These are phyloP conservation scores for Antrodiella citrinella DNA, from an alignment of 768 basidiomycete genomes.

Conservation along the genomic window DNA sequence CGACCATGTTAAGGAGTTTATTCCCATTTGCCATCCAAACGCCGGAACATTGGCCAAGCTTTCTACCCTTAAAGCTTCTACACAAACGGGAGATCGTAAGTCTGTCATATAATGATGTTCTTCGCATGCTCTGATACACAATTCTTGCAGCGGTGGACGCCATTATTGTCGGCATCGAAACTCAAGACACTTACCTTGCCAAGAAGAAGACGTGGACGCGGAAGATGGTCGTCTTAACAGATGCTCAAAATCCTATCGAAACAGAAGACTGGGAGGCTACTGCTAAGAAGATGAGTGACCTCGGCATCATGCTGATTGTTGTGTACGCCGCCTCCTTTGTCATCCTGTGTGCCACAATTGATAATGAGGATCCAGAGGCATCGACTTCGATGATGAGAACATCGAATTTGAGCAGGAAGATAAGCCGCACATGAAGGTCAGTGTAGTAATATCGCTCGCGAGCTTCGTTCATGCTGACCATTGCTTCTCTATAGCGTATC, in stretches of 20 bases:
- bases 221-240: constrained; percentile 77
- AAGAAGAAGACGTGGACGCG: constrained; percentile 80
- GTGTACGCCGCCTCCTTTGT: constrained; percentile 58
- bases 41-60: constrained; percentile 58
- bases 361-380: no score
- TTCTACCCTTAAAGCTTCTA: constrained; percentile 49
- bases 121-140: no score
- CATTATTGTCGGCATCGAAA: constrained; percentile 79
- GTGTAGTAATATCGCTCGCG: neutral
- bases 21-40: constrained; percentile 61
- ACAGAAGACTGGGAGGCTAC: constrained; percentile 70
- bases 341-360: neutral
- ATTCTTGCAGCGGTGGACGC: constrained; percentile 65
- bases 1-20: constrained; percentile 63
- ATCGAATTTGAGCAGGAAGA: constrained; percentile 53
- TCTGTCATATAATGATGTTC: constrained; percentile 7
- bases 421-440: constrained; percentile 70
- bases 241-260: constrained; percentile 71
- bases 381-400: constrained; percentile 80
- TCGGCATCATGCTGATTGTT: constrained; percentile 54
- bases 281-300: constrained; percentile 51
- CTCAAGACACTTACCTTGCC: constrained; percentile 57
- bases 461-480: neutral
- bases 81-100: constrained; percentile 59
- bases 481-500: constrained; percentile 34